Conservation (phyloP, 371 early-diverging fungal species). For the Circinella umbellata region DNA sequence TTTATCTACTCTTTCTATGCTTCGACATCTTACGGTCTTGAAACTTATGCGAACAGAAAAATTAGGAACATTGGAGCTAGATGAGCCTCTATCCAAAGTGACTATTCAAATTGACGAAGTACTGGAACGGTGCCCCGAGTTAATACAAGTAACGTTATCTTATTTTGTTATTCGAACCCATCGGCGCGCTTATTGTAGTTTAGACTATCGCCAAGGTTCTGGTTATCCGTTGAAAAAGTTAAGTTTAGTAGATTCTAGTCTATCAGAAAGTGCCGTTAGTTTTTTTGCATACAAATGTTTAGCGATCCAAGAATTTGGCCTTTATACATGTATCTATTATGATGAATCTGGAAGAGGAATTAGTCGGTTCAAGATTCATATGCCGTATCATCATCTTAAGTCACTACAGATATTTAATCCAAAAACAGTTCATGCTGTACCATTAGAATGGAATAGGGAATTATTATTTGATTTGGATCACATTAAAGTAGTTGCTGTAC, state of each 20-base stretch:
- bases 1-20: neutral
- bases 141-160: neutral
- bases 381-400: conserved; percentile 2
- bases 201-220: neutral
- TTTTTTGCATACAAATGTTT: neutral
- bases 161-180: neutral
- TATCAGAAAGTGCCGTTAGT: neutral
- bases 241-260: neutral
- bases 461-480: neutral
- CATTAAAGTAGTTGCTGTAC: neutral
- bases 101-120: neutral
- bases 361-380: conserved; percentile 7
- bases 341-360: neutral
- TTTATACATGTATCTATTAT: conserved; percentile 1
- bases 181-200: neutral
- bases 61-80: neutral
- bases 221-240: neutral
- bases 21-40: neutral
- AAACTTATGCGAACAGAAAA: neutral
- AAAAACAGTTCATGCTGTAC: neutral
- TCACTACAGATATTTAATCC: neutral
- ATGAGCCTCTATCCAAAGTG: neutral
- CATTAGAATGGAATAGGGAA: neutral
- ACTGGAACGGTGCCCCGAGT: neutral
- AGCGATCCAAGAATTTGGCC: neutral